Conservation (phyloP, 441 rosid species). For the Pelargonium fulgidum region DNA sequence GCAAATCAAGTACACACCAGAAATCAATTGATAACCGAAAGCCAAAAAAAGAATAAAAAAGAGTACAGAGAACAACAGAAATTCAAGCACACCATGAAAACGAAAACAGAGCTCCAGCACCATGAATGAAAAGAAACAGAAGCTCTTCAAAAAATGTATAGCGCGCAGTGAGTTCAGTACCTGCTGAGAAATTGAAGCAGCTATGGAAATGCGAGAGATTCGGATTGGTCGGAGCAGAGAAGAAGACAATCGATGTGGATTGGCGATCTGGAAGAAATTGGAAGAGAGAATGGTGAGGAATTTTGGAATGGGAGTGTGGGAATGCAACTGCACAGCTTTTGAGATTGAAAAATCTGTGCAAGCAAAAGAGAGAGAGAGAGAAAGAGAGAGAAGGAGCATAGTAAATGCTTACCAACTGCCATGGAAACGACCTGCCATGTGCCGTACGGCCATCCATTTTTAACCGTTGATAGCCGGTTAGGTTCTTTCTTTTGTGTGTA, state of each 20-base stretch:
- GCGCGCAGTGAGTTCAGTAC: background rate
- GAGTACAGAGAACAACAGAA: background rate
- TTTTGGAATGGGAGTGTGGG: background rate
- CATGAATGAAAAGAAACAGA: too few relatives aligned
- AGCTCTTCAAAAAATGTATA: background rate
- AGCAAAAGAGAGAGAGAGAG: background rate
- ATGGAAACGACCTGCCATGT: conserved; percentile 40
- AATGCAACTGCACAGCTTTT: conserved; percentile 31
- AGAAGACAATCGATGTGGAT: background rate
- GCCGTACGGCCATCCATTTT: conserved; percentile 33
- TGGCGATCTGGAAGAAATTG: conserved; percentile 11
- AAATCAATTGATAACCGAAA: background rate
- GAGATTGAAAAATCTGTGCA: conserved; percentile 12
- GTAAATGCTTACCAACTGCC: conserved; percentile 72
- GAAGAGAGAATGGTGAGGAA: conserved; percentile 4
- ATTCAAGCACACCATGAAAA: background rate
- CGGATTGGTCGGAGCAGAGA: background rate
- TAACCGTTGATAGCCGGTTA: conserved; percentile 29
- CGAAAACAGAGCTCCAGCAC: too few relatives aligned
- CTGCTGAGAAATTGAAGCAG: background rate
- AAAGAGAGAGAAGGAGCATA: conserved; percentile 15
- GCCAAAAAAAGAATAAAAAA: background rate
- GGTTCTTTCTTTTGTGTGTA: background rate
- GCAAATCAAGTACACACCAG: background rate
- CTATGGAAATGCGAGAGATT: background rate